Evolutionary conservation across 768 basidiomycete genomes (phyloP).

Genomic region (Suillus subalutaceus): DNA sequence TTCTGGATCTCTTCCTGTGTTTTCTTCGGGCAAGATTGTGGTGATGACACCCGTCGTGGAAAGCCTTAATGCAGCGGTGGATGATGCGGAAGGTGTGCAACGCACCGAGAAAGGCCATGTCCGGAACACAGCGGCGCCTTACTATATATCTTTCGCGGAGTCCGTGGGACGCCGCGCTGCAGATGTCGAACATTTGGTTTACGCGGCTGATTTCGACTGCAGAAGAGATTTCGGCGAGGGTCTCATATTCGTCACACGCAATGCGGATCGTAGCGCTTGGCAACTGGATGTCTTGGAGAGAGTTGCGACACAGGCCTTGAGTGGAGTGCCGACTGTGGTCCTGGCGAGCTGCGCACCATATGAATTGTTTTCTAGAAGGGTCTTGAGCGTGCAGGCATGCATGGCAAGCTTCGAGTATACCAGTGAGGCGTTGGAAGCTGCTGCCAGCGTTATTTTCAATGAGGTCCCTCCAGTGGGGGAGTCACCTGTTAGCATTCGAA

Average conservation of each 20-base stretch:
- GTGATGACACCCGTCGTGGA: constrained; percentile 61
- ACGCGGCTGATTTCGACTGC: constrained; percentile 24
- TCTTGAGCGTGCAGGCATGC: constrained; percentile 34
- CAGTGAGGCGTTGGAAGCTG: constrained; percentile 48
- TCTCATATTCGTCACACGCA: constrained; percentile 58
- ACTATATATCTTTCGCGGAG: constrained; percentile 52
- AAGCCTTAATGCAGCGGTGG: constrained; percentile 64
- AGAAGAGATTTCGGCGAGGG: neutral
- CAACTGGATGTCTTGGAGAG: constrained; percentile 46
- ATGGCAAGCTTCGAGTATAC: constrained; percentile 67
- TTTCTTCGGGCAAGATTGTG: constrained; percentile 38
- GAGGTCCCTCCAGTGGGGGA: constrained; percentile 11
- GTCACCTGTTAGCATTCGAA: neutral
- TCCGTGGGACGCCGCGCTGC: constrained; percentile 37
- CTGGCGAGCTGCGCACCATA: constrained; percentile 71
- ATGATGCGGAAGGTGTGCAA: constrained; percentile 51
- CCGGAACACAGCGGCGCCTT: constrained; percentile 60
- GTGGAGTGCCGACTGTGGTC: constrained; percentile 43
- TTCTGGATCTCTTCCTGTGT: constrained; percentile 37
- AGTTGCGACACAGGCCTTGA: constrained; percentile 23
- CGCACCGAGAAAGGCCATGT: constrained; percentile 44
- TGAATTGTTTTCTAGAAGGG: constrained; percentile 43
- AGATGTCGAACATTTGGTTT: constrained; percentile 50
- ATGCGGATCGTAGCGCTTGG: constrained; percentile 56
- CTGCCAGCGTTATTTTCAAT: constrained; percentile 47